Percentiles rank a stretch among this genome's conserved stretches.
phyloP scores from a whole-genome alignment of 2,329 filamentous ascomycete genomes.

The Talaromyces atroroseus region DNA sequence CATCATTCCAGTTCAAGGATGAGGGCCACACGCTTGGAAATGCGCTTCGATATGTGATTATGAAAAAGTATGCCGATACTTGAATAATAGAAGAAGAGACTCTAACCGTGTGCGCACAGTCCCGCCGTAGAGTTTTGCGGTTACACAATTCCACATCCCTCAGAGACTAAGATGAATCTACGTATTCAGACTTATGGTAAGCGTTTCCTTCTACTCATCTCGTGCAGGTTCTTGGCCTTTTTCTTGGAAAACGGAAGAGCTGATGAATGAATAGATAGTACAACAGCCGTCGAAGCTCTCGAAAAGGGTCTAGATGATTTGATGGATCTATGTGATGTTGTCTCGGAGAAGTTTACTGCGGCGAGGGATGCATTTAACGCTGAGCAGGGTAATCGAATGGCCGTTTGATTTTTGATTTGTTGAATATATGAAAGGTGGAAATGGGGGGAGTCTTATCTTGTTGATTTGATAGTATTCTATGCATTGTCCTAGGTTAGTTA shows the following conservation, averaged over 20 bases:
- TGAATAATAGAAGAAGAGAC: neutral
- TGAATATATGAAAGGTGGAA: neutral
- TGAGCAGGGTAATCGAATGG: constrained; percentile 30
- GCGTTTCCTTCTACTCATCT: neutral
- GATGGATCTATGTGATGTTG: constrained; percentile 86
- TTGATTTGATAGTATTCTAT: neutral
- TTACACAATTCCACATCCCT: constrained; percentile 95
- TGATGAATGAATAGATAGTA: constrained; percentile 50
- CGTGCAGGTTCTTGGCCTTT: no score
- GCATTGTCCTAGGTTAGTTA: neutral
- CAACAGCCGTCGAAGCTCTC: constrained; percentile 75
- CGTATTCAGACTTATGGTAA: constrained; percentile 94
- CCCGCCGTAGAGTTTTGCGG: constrained; percentile 97
- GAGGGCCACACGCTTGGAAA: constrained; percentile 97
- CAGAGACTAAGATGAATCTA: constrained; percentile 93
- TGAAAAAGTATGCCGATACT: constrained; percentile 75
- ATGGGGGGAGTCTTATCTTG: neutral
- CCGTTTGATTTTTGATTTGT: constrained; percentile 17
- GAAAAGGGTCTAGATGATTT: constrained; percentile 86
- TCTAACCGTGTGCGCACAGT: constrained; percentile 44
- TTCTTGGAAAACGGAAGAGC: neutral
- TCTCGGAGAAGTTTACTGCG: constrained; percentile 78
- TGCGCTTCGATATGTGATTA: constrained; percentile 87
- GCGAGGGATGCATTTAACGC: constrained; percentile 59
- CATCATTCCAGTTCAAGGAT: constrained; percentile 88